Evolutionary conservation across 768 basidiomycete species (phyloP).

Genomic region (Bullera alba): DNA sequence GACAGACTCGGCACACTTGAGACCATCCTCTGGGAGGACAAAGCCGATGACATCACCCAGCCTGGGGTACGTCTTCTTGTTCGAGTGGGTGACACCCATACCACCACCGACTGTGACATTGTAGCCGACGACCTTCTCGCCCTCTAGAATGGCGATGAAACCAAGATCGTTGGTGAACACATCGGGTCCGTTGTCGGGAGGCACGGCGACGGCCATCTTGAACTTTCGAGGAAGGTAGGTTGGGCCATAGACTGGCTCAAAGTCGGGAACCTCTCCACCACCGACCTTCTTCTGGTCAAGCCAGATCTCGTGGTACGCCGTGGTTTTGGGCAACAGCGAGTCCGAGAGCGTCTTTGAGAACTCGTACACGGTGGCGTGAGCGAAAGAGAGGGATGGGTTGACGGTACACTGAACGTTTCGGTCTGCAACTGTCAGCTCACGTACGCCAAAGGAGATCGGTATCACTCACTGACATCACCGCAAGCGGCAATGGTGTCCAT

Average conservation of each 20-base stretch:
- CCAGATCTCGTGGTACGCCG: conserved; percentile 98
- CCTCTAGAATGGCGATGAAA: conserved; percentile 82
- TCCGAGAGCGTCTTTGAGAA: conserved; percentile 79
- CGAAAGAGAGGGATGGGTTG: conserved; percentile 77
- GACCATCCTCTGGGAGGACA: conserved; percentile 79
- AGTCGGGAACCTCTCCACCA: conserved; percentile 86
- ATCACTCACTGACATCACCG: conserved; percentile 95
- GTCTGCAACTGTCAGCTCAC: conserved; percentile 47
- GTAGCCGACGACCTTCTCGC: conserved; percentile 79
- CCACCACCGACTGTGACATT: conserved; percentile 92
- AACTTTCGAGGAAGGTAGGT: conserved; percentile 96
- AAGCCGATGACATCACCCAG: conserved; percentile 82
- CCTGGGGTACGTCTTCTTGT: conserved; percentile 97
- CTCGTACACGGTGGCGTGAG: conserved; percentile 73
- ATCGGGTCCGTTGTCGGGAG: conserved; percentile 93
- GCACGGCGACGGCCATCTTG: conserved; percentile 93
- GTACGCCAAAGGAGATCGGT: conserved; percentile 38
- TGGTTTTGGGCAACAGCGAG: conserved; percentile 78
- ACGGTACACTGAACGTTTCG: conserved; percentile 84
- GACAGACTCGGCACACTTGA: conserved; percentile 80
- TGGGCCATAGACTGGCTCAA: conserved; percentile 94
- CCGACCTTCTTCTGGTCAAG: conserved; percentile 93
- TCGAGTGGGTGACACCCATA: conserved; percentile 98
- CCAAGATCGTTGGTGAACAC: conserved; percentile 85
- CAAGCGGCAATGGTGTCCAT: conserved; percentile 96